These are phyloP conservation scores for Apiotrichum mycotoxinovorans DNA, from an alignment of 1,284 basidiomycete species.

Conservation along the genomic window DNA sequence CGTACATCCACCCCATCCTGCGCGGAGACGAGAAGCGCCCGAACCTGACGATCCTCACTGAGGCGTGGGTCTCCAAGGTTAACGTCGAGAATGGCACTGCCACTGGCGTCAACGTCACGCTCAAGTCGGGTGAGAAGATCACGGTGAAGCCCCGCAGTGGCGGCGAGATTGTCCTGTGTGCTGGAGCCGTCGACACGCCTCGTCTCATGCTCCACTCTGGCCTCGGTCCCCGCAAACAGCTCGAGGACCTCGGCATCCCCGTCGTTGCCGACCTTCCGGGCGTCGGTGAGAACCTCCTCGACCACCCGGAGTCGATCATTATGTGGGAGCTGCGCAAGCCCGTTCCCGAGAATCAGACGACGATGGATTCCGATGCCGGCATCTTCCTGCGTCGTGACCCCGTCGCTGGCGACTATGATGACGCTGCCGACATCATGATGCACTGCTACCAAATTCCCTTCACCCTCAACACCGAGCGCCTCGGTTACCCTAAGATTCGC, in stretches of 20 bases:
- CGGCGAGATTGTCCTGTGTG: slow-evolving; percentile 49
- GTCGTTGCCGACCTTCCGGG: slow-evolving; percentile 54
- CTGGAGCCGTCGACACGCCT: slow-evolving; percentile 60
- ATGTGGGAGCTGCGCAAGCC: slow-evolving; percentile 22
- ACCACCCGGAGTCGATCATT: slow-evolving; percentile 52
- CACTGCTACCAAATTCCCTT: slow-evolving; percentile 27
- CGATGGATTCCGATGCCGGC: slow-evolving; percentile 22
- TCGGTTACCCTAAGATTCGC: slow-evolving; percentile 13
- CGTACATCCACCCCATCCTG: slow-evolving; percentile 23
- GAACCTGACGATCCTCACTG: slow-evolving; percentile 23
- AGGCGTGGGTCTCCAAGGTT: slow-evolving; percentile 21
- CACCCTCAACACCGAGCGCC: slow-evolving; percentile 22
- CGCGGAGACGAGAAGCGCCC: slow-evolving; percentile 19
- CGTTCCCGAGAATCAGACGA: slow-evolving; percentile 18
- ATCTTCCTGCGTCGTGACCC: slow-evolving; percentile 20
- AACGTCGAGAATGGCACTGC: slow-evolving; percentile 15
- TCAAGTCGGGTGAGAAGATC: slow-evolving; percentile 12
- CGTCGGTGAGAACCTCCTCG: slow-evolving; percentile 67
- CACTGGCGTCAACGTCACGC: slow-evolving; percentile 20
- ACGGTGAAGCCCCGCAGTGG: slow-evolving; percentile 48
- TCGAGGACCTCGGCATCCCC: slow-evolving; percentile 56
- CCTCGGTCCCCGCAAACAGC: slow-evolving; percentile 59
- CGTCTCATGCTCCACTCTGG: slow-evolving; percentile 64
- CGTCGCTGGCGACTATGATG: slow-evolving; percentile 1
- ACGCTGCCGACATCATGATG: slow-evolving; percentile 22